Base-by-base conservation (phyloP, 2,329 filamentous ascomycete genomes). In the Ceratocystis colombiana region DNA sequence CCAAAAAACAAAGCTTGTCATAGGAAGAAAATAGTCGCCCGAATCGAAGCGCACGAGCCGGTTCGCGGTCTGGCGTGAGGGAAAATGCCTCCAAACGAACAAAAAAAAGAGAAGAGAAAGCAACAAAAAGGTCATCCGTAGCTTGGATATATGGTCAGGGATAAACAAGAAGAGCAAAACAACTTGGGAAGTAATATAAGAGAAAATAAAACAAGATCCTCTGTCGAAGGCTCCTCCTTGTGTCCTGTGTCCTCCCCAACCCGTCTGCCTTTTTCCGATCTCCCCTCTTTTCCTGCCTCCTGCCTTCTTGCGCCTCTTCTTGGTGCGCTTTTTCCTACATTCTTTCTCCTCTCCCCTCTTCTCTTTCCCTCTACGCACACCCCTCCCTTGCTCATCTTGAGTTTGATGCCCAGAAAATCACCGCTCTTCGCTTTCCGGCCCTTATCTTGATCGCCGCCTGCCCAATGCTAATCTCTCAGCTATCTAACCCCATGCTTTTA, bases 391-490 rank as follows among this genome's bases (percentile, higher is more conserved):
- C 25, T 2, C 28, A 48, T 8, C 48, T 53, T 37, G 33, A 37
- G 48, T 25, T 25, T 53, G 48, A 28, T 25, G 48, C 20, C 48
- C 22, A 33, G 28, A 59, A 37, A 59, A 59, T 59, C 53, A 59
- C n/a, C 1, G 25, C 17, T 33, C 53, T 20, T 30, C 5, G 53
- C 15, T 59, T 10, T 37, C 15, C 15, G 53, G 25, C 25, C 37
- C 53, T 59, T 17, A 17, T 59, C 28, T 8, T 33, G 28, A 37
- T 59, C 15, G n/a, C 28, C 17, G 5, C 53, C 28, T 37, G 33
- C n/a, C 8, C 53, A 59, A 59, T 59, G 53, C 53, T 59, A 20
- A n/a, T 59, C 53, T 59, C 53, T 59, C 53, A 59, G 53, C 53
- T 59, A 59, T 59, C 12, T 1, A 20, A 20, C 15, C 28, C 53